Conservation (phyloP, 2,329 filamentous ascomycete genomes). For the Ceratocystis cacaofunesta region DNA sequence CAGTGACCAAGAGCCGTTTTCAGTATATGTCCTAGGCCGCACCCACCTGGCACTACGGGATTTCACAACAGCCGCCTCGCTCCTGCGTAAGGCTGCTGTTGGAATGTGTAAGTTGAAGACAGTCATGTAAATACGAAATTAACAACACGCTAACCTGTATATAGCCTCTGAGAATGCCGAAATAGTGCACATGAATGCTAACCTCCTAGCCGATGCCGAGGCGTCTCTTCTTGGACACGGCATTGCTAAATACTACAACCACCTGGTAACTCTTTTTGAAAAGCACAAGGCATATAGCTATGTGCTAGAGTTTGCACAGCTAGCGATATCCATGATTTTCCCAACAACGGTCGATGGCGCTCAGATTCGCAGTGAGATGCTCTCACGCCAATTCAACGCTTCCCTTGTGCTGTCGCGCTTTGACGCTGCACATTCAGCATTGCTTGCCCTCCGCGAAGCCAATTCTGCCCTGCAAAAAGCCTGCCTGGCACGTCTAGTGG, state of each 20-base stretch:
- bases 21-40: constrained; percentile 72
- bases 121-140: neutral
- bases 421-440: constrained; percentile 64
- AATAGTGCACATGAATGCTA: constrained; percentile 26
- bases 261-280: constrained; percentile 73
- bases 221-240: constrained; percentile 58
- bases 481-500: constrained; percentile 54
- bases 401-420: constrained; percentile 67
- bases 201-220: constrained; percentile 24
- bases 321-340: constrained; percentile 52
- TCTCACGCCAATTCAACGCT: constrained; percentile 71
- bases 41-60: constrained; percentile 61
- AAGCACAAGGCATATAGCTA: constrained; percentile 60
- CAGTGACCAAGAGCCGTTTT: constrained; percentile 43
- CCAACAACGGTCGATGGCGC: constrained; percentile 18
- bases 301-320: constrained; percentile 67
- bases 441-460: constrained; percentile 56
- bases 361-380: constrained; percentile 47
- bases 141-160: neutral
- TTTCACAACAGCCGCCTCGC: constrained; percentile 53
- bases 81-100: constrained; percentile 72
- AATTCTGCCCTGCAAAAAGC: constrained; percentile 50
- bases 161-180: constrained; percentile 34
- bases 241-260: constrained; percentile 69
- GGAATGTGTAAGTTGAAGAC: constrained; percentile 53